These are phyloP conservation scores for Tricholoma saponaceum DNA, from an alignment of 768 basidiomycete genomes.

Conservation along the genomic window DNA sequence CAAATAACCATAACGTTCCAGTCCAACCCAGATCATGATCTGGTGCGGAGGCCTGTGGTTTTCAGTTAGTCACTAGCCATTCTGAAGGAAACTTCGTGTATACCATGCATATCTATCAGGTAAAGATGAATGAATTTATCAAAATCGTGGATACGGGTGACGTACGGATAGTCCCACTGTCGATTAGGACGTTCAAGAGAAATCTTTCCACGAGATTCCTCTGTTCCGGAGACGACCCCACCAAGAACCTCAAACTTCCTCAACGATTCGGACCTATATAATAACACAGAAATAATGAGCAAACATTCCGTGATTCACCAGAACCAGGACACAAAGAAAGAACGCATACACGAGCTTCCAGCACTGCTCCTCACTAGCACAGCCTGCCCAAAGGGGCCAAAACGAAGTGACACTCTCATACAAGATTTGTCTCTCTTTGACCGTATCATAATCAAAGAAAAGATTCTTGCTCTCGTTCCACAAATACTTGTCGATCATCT, in stretches of 20 bases:
- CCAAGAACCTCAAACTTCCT: slow-evolving; percentile 96
- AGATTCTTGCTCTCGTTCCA: slow-evolving; percentile 96
- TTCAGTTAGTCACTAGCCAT: slow-evolving; percentile 10
- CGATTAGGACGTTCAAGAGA: slow-evolving; percentile 95
- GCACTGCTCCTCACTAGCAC: slow-evolving; percentile 93
- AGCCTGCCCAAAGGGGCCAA: slow-evolving; percentile 97
- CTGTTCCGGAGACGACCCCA: slow-evolving; percentile 93
- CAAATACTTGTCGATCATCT: slow-evolving; percentile 88
- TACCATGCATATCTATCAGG: slow-evolving; percentile 63
- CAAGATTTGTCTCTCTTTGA: slow-evolving; percentile 82
- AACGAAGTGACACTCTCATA: slow-evolving; percentile 97
- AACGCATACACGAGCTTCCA: slow-evolving; percentile 84
- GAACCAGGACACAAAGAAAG: background rate
- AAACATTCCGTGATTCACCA: background rate
- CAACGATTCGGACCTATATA: slow-evolving; percentile 69
- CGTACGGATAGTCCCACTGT: slow-evolving; percentile 97
- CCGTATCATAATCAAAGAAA: slow-evolving; percentile 97
- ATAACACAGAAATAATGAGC: slow-evolving; percentile 14
- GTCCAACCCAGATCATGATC: slow-evolving; percentile 97
- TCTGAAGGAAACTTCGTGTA: slow-evolving; percentile 1
- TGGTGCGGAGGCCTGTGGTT: slow-evolving; percentile 84
- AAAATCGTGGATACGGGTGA: slow-evolving; percentile 18
- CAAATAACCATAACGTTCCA: slow-evolving; percentile 93
- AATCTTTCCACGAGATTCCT: slow-evolving; percentile 93
- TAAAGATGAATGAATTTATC: slow-evolving; percentile 11